Conservation (phyloP, 177 flowering plant genomes). For the Vitis hybrid region DNA sequence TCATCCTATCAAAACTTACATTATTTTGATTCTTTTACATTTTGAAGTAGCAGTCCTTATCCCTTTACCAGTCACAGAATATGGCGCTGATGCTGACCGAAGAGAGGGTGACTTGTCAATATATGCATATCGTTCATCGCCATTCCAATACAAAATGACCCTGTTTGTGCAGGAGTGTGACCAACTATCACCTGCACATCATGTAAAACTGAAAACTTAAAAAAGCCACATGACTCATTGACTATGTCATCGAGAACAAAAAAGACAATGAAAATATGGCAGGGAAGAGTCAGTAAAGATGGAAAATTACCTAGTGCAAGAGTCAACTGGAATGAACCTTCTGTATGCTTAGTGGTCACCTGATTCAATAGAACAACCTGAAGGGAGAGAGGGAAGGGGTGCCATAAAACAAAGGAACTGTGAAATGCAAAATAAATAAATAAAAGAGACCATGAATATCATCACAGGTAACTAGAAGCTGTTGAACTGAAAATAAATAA, state of each 20-base stretch:
- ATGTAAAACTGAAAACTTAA: neutral
- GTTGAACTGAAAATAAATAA: neutral
- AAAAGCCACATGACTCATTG: neutral
- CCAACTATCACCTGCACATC: conserved; percentile 85
- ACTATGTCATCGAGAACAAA: neutral
- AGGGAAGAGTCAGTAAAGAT: conserved; percentile 3
- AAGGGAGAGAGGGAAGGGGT: conserved; percentile 3
- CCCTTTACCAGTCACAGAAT: conserved; percentile 71
- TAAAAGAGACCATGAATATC: neutral
- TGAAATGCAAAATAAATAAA: neutral
- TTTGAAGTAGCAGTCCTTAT: conserved; percentile 55
- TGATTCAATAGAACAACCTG: conserved; percentile 91
- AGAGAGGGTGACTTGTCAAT: conserved; percentile 91
- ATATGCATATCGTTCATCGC: conserved; percentile 70
- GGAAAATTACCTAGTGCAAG: conserved; percentile 78
- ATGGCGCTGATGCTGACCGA: conserved; percentile 74
- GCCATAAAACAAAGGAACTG: neutral
- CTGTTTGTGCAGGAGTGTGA: conserved; percentile 92
- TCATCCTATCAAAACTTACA: conserved; percentile 28
- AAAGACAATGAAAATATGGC: neutral
- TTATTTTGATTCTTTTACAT: conserved; percentile 59
- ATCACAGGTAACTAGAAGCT: neutral
- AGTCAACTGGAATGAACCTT: conserved; percentile 78
- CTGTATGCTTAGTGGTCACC: conserved; percentile 72
- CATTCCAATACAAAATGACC: conserved; percentile 85